phyloP scores from a whole-genome alignment of 2,329 filamentous ascomycete species.

The Pseudogymnoascus sp. region DNA sequence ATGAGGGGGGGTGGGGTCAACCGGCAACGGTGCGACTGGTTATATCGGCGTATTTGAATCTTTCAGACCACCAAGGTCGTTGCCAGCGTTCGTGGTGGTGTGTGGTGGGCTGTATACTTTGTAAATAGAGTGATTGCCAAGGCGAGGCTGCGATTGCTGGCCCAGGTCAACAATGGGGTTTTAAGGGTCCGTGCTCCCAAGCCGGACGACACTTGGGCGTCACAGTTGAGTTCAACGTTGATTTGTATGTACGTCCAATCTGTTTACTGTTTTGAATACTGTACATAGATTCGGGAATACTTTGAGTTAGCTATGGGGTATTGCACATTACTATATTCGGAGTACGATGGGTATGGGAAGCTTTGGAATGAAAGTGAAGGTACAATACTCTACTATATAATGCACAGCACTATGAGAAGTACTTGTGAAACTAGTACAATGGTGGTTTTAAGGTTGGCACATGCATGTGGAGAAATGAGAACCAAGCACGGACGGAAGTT shows the following conservation, averaged over 20 bases:
- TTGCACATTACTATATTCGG: neutral
- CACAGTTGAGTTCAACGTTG: neutral
- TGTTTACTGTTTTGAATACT: neutral
- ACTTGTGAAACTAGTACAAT: neutral
- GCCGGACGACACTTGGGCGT: neutral
- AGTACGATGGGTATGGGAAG: neutral
- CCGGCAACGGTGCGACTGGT: neutral
- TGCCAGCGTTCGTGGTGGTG: neutral
- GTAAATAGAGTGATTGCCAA: neutral
- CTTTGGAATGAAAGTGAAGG: neutral
- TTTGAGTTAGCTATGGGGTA: neutral
- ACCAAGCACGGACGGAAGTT: neutral
- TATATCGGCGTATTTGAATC: neutral
- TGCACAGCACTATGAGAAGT: neutral
- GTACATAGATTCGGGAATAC: neutral
- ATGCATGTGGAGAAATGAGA: neutral
- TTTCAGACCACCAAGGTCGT: neutral
- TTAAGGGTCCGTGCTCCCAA: neutral
- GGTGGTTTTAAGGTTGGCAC: conserved; percentile 2
- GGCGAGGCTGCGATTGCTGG: neutral
- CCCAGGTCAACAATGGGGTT: neutral
- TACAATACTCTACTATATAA: neutral
- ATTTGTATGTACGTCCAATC: neutral
- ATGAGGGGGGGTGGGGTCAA: neutral
- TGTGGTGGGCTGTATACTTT: neutral